phyloP scores from a whole-genome alignment of 495 filamentous ascomycete genomes.

The Symbiotaphrina buchneri region DNA sequence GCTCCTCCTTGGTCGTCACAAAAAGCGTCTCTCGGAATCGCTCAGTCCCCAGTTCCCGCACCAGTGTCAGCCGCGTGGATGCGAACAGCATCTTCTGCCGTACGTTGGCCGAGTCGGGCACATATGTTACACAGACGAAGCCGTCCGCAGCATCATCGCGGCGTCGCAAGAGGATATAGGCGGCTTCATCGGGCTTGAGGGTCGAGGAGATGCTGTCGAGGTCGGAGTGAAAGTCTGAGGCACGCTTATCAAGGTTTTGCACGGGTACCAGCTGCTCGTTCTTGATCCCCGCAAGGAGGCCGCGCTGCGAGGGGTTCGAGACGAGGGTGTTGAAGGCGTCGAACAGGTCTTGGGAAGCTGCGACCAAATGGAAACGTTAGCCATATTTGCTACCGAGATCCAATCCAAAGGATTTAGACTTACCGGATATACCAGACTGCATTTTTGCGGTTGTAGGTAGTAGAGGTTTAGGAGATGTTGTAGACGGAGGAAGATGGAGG shows the following conservation, averaged over 20 bases:
- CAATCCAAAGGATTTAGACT: too few species aligned
- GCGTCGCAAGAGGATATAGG: conserved; percentile 69
- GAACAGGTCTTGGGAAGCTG: conserved; percentile 74
- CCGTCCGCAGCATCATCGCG: conserved; percentile 16
- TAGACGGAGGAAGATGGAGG: too few species aligned
- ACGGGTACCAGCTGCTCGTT: conserved; percentile 50
- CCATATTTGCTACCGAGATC: too few species aligned
- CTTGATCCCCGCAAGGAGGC: conserved; percentile 59
- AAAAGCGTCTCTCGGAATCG: conserved; percentile 62
- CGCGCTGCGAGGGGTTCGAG: conserved; percentile 38
- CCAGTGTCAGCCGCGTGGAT: conserved; percentile 60
- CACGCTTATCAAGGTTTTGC: conserved; percentile 28
- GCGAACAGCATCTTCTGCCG: conserved; percentile 94
- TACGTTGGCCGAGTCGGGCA: conserved; percentile 74
- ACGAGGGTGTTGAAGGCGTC: conserved; percentile 58
- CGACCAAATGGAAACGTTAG: too few species aligned
- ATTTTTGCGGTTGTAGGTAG: too few species aligned
- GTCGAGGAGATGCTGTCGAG: conserved; percentile 31
- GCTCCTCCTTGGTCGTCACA: conserved; percentile 49
- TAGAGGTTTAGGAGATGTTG: too few species aligned
- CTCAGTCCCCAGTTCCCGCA: conserved; percentile 73
- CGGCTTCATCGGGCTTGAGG: conserved; percentile 49
- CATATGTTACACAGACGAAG: conserved; percentile 68
- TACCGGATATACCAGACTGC: too few species aligned
- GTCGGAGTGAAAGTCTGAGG: conserved; percentile 38